These are phyloP conservation scores for Ilex asprella DNA, from an alignment of 257 asterid species.

Conservation along the genomic window DNA sequence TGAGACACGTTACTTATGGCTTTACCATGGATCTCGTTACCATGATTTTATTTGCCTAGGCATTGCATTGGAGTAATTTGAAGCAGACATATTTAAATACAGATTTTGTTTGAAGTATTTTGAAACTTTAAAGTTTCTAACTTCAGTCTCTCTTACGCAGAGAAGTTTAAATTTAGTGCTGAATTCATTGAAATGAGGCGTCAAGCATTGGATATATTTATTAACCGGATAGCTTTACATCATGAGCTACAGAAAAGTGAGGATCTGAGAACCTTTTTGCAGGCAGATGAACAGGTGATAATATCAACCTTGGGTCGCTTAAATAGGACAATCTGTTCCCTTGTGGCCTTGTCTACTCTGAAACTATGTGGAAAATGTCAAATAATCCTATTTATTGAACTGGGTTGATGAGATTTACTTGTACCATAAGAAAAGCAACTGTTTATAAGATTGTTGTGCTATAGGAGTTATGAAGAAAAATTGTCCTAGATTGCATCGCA, in stretches of 20 bases:
- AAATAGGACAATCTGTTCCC: neutral
- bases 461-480: too few relatives aligned
- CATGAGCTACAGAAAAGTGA: slow-evolving; percentile 78
- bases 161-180: slow-evolving; percentile 87
- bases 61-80: slow-evolving; percentile 1
- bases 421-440: too few relatives aligned
- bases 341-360: neutral
- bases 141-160: slow-evolving; percentile 32
- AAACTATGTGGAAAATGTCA: too few relatives aligned
- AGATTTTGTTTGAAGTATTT: too few relatives aligned
- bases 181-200: slow-evolving; percentile 98
- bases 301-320: neutral
- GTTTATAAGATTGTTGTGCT: too few relatives aligned
- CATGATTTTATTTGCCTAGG: neutral
- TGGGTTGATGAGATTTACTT: too few relatives aligned
- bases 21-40: neutral
- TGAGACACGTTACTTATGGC: too few relatives aligned
- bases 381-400: too few relatives aligned
- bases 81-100: too few relatives aligned
- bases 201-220: slow-evolving; percentile 79
- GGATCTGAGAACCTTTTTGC: slow-evolving; percentile 79
- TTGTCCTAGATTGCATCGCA: too few relatives aligned
- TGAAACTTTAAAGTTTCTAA: neutral
- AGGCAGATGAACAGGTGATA: slow-evolving; percentile 93
- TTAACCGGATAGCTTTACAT: slow-evolving; percentile 88